These are phyloP conservation scores for Pisolithus marmoratus DNA, from an alignment of 768 basidiomycete species.

Conservation along the genomic window DNA sequence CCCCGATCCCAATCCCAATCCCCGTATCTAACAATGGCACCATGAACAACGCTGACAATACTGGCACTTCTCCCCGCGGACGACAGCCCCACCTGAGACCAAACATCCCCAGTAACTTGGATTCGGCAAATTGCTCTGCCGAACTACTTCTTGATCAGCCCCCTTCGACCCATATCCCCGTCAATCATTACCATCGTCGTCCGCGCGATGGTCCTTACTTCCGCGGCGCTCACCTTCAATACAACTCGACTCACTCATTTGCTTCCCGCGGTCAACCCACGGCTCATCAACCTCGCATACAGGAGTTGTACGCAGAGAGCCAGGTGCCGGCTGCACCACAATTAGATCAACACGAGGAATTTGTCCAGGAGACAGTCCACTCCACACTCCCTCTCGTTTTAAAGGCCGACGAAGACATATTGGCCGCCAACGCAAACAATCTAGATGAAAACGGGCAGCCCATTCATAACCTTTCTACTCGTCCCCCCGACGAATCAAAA, in stretches of 20 bases:
- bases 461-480: constrained; percentile 8
- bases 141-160: constrained; percentile 37
- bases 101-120: constrained; percentile 17
- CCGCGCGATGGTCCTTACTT: constrained; percentile 29
- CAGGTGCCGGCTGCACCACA: constrained; percentile 27
- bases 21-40: constrained; percentile 33
- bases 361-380: constrained; percentile 52
- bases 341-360: constrained; percentile 30
- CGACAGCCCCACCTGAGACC: constrained; percentile 27
- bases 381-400: constrained; percentile 60
- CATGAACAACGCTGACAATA: constrained; percentile 30
- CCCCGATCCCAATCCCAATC: constrained; percentile 46
- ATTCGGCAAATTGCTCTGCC: constrained; percentile 31
- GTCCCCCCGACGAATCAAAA: constrained; percentile 19
- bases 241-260: constrained; percentile 42
- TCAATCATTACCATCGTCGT: constrained; percentile 26
- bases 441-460: constrained; percentile 17
- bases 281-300: constrained; percentile 35
- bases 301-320: constrained; percentile 39
- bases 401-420: constrained; percentile 28
- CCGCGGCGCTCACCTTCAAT: constrained; percentile 31
- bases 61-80: constrained; percentile 31
- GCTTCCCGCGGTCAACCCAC: constrained; percentile 27
- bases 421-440: constrained; percentile 7
- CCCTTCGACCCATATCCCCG: constrained; percentile 40